Conservation (phyloP, 768 basidiomycete species). For the Pleurotus tuoliensis region DNA sequence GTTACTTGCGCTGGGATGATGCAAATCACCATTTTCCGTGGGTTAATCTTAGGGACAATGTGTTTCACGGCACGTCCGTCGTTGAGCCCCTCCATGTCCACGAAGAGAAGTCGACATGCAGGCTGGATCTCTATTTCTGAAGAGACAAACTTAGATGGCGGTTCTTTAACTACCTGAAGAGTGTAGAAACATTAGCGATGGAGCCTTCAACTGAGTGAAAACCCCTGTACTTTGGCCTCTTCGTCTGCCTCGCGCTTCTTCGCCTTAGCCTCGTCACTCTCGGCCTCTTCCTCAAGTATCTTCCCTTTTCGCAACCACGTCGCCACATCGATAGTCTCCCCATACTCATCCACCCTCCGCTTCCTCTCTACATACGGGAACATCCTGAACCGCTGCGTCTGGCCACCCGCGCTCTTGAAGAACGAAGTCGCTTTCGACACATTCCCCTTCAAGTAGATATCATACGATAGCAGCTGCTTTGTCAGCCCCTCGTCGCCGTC, state of each 20-base stretch:
- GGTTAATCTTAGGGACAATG: constrained; percentile 94
- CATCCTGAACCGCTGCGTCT: constrained; percentile 87
- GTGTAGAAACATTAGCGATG: too few species aligned
- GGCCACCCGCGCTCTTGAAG: constrained; percentile 73
- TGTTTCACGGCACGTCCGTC: constrained; percentile 97
- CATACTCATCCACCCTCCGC: constrained; percentile 90
- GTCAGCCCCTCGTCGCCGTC: constrained; percentile 76
- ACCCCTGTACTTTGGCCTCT: constrained; percentile 64
- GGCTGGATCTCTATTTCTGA: constrained; percentile 75
- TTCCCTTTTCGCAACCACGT: constrained; percentile 94
- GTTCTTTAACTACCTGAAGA: constrained; percentile 40
- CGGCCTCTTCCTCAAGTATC: constrained; percentile 85
- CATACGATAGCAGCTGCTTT: constrained; percentile 79
- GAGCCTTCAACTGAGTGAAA: constrained; percentile 1
- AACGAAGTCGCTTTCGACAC: constrained; percentile 82
- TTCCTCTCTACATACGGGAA: constrained; percentile 96
- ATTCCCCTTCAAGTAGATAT: constrained; percentile 97
- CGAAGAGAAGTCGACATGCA: constrained; percentile 82
- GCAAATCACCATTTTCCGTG: constrained; percentile 79
- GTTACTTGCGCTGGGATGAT: neutral
- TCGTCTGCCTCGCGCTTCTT: constrained; percentile 71
- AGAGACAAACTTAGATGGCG: constrained; percentile 87
- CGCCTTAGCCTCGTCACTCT: constrained; percentile 77
- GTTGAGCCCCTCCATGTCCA: constrained; percentile 95
- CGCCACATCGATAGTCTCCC: constrained; percentile 91